These are phyloP conservation scores for Auricularia cornea DNA, from an alignment of 768 basidiomycete species.

Conservation along the genomic window DNA sequence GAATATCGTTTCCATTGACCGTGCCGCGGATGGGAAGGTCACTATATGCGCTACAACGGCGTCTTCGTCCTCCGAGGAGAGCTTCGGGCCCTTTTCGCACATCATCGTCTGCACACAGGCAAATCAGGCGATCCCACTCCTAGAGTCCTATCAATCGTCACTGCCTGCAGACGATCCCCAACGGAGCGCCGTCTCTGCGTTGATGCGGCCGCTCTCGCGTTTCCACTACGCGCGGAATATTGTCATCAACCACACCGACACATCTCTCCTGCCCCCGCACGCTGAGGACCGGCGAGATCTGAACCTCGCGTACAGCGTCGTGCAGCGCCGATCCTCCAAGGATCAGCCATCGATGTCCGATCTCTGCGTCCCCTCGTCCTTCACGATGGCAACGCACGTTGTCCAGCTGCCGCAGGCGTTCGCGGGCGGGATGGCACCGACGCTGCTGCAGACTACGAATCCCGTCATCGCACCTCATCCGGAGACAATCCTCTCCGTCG, in stretches of 20 bases:
- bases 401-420: conserved; percentile 27
- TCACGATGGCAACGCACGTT: conserved; percentile 68
- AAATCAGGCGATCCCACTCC: conserved; percentile 46
- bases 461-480: conserved; percentile 47
- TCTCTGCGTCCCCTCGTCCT: conserved; percentile 36
- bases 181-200: conserved; percentile 24
- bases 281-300: conserved; percentile 50
- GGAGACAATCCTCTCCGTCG: conserved; percentile 44
- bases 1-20: conserved; percentile 37
- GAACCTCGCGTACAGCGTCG: conserved; percentile 40
- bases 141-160: conserved; percentile 38
- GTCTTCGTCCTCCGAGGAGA: conserved; percentile 15
- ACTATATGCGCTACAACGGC: conserved; percentile 32
- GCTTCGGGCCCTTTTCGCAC: conserved; percentile 48
- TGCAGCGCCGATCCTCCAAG: background rate
- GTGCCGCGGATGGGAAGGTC: conserved; percentile 27
- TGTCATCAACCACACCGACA: conserved; percentile 67
- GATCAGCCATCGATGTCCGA: conserved; percentile 1
- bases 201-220: conserved; percentile 39
- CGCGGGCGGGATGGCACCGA: conserved; percentile 13
- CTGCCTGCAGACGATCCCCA: conserved; percentile 25
- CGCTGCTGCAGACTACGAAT: conserved; percentile 67
- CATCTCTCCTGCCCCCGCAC: conserved; percentile 44
- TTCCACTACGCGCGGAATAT: conserved; percentile 50
- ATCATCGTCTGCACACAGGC: conserved; percentile 72